Conservation (phyloP, 495 filamentous ascomycete species). For the Daldinia bambusicola region DNA sequence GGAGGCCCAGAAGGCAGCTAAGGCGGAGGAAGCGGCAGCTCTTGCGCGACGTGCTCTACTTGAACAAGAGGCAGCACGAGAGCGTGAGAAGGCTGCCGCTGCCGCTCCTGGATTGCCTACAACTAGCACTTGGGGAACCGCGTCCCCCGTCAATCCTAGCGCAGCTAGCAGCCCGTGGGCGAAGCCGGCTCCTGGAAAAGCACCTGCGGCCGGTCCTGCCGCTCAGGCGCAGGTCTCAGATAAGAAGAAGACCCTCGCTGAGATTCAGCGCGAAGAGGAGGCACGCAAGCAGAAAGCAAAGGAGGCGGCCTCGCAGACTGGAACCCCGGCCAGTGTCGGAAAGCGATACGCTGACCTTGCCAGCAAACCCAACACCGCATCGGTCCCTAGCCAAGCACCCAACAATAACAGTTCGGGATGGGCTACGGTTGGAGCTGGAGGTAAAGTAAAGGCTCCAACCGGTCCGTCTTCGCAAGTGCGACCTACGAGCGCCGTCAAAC, state of each 20-base stretch:
- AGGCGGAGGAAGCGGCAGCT: slow-evolving; percentile 84
- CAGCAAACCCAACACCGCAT: slow-evolving; percentile 67
- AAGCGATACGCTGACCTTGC: slow-evolving; percentile 98
- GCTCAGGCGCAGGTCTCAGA: slow-evolving; percentile 56
- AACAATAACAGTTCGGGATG: slow-evolving; percentile 68
- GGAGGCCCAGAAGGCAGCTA: slow-evolving; percentile 92
- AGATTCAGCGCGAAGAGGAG: slow-evolving; percentile 98
- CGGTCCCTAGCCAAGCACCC: slow-evolving; percentile 24
- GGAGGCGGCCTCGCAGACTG: slow-evolving; percentile 61
- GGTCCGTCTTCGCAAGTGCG: slow-evolving; percentile 67
- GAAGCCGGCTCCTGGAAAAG: slow-evolving; percentile 64
- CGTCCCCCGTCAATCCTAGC: slow-evolving; percentile 66
- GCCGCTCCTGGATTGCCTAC: slow-evolving; percentile 82
- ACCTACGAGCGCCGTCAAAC: slow-evolving; percentile 62
- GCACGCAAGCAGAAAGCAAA: slow-evolving; percentile 81
- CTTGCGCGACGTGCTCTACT: slow-evolving; percentile 79
- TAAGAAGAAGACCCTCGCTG: slow-evolving; percentile 89
- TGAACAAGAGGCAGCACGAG: slow-evolving; percentile 79
- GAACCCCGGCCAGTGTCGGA: slow-evolving; percentile 63
- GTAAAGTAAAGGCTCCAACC: slow-evolving; percentile 82
- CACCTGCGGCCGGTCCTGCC: slow-evolving; percentile 39
- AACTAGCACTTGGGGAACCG: slow-evolving; percentile 89
- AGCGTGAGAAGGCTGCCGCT: slow-evolving; percentile 70
- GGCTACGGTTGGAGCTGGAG: slow-evolving; percentile 96
- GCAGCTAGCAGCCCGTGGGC: slow-evolving; percentile 69